Conservation (phyloP, 257 asterid genomes). For the Ilex aquifolium region DNA sequence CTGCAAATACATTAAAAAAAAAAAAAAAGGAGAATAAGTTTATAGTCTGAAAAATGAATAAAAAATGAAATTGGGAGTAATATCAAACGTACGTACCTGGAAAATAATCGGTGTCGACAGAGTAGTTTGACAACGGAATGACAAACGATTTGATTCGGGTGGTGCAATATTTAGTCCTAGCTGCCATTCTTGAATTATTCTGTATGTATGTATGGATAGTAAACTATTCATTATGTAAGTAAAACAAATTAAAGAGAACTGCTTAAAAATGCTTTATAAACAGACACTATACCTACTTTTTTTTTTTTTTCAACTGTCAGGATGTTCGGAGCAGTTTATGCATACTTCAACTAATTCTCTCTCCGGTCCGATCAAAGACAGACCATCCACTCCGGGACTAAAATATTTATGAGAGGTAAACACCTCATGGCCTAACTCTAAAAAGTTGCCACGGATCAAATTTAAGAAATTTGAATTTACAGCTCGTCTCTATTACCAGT, state of each 20-base stretch:
- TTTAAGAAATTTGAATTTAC: no score
- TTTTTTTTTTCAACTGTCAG: no score
- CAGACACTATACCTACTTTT: background rate
- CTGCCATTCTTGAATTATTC: slow-evolving; percentile 89
- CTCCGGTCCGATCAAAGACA: no score
- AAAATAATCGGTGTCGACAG: slow-evolving; percentile 67
- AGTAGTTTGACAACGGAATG: slow-evolving; percentile 76
- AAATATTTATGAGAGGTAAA: no score
- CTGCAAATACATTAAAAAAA: slow-evolving; percentile 33
- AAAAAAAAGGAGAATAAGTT: background rate
- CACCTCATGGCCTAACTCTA: no score
- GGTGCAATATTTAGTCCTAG: slow-evolving; percentile 87
- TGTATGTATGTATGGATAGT: slow-evolving; percentile 16
- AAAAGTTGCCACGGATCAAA: no score
- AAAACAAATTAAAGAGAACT: background rate
- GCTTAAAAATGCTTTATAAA: background rate
- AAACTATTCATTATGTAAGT: background rate
- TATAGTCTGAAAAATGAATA: background rate
- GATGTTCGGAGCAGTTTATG: no score
- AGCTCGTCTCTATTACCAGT: no score
- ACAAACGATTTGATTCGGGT: slow-evolving; percentile 86
- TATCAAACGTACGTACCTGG: slow-evolving; percentile 52
- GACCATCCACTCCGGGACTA: no score
- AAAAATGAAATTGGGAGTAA: background rate
- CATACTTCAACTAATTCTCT: no score